Percentiles rank a stretch among this genome's conserved stretches.
These are phyloP conservation scores for Talaromyces nanjingensis DNA, from an alignment of 495 filamentous ascomycete species.

Conservation along the genomic window DNA sequence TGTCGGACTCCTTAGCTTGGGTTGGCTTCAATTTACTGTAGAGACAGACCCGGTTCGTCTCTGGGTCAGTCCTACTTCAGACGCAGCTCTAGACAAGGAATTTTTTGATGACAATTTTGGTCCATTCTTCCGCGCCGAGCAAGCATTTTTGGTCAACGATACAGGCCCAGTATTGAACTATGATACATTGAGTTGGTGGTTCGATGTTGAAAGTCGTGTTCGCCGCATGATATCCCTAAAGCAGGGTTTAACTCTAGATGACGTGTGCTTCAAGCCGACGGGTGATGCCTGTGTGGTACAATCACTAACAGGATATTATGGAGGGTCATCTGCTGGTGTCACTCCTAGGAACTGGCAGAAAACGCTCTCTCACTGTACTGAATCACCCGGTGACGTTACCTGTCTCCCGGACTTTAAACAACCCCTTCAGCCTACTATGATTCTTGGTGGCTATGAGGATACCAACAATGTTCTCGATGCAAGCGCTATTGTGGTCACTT, in stretches of 20 bases:
- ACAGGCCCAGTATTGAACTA: constrained; percentile 78
- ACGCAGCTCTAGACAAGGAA: constrained; percentile 82
- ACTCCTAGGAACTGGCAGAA: constrained; percentile 61
- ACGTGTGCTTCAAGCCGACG: constrained; percentile 91
- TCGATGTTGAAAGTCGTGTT: constrained; percentile 75
- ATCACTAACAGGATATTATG: constrained; percentile 80
- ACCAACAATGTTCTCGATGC: constrained; percentile 59
- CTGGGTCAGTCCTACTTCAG: constrained; percentile 91
- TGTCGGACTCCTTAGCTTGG: constrained; percentile 69
- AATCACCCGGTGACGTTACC: constrained; percentile 58
- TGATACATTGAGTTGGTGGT: constrained; percentile 89
- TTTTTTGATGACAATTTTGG: constrained; percentile 96
- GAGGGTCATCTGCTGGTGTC: constrained; percentile 55
- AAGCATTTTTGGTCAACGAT: constrained; percentile 90
- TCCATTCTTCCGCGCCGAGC: constrained; percentile 90
- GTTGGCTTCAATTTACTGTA: constrained; percentile 78
- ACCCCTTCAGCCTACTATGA: constrained; percentile 74
- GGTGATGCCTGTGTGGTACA: constrained; percentile 89
- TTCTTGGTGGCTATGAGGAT: constrained; percentile 73
- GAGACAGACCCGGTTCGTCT: constrained; percentile 85
- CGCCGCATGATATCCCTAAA: constrained; percentile 58
- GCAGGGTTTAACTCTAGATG: constrained; percentile 58
- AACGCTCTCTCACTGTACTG: constrained; percentile 60
- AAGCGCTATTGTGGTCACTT: constrained; percentile 77
- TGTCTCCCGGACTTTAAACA: constrained; percentile 85